Conservation (phyloP, 805 yeast genomes). For the Starmerella potacharoeniae region DNA sequence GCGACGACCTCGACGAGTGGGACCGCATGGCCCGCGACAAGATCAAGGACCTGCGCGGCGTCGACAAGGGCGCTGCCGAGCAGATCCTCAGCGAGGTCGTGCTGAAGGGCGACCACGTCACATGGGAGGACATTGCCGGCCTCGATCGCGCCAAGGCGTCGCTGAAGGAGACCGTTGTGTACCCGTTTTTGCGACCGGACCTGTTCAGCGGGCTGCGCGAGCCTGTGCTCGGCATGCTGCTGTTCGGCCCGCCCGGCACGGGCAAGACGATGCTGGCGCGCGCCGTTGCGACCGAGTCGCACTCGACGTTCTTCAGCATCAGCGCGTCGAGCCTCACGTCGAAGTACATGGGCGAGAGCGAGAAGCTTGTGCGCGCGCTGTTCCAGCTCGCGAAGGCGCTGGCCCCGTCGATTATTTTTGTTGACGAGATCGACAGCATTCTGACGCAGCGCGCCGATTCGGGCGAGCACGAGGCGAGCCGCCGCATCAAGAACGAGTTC, state of each 20-base stretch:
- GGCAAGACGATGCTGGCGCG: slow-evolving; percentile 96
- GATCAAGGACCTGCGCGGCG: slow-evolving; percentile 40
- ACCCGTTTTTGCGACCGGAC: slow-evolving; percentile 90
- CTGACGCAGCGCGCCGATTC: slow-evolving; percentile 67
- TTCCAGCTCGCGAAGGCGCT: slow-evolving; percentile 73
- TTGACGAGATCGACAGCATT: slow-evolving; percentile 90
- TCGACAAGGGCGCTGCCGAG: slow-evolving; percentile 66
- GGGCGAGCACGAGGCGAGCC: slow-evolving; percentile 73
- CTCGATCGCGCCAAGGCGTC: slow-evolving; percentile 78
- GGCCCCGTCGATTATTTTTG: slow-evolving; percentile 88
- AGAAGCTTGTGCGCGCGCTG: slow-evolving; percentile 79
- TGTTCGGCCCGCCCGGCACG: slow-evolving; percentile 98
- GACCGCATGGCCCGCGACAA: slow-evolving; percentile 27
- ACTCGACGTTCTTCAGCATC: slow-evolving; percentile 83
- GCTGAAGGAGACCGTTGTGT: slow-evolving; percentile 87
- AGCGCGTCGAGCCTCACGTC: slow-evolving; percentile 85
- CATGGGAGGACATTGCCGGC: slow-evolving; percentile 95
- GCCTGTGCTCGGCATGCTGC: slow-evolving; percentile 90
- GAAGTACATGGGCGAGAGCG: slow-evolving; percentile 76
- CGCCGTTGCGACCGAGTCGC: slow-evolving; percentile 92
- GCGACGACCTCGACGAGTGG: slow-evolving; percentile 25
- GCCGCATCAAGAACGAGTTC: slow-evolving; percentile 87
- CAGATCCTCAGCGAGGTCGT: slow-evolving; percentile 83
- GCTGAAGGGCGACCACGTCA: slow-evolving; percentile 79
- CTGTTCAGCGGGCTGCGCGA: slow-evolving; percentile 81